Evolutionary conservation across 371 early-diverging fungal genomes (phyloP), one percentile per base, ranked within the genome.

Genomic region (Choanephora cucurbitarum): DNA sequence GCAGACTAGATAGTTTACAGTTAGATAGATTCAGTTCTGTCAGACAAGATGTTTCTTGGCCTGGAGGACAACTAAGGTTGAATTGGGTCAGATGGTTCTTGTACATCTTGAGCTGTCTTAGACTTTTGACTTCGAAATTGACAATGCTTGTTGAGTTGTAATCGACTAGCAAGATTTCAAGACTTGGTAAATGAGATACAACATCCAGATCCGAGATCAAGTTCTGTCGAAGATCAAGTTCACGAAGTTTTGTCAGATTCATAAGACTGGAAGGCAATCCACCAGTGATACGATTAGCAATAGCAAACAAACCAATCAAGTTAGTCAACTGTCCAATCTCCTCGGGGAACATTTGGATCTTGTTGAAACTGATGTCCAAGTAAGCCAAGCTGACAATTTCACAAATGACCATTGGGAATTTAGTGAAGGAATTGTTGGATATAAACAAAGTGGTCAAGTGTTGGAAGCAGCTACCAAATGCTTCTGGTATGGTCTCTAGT

Each of bases 361-460:
- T 83, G 70, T 94, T 94, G 59, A 91, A 91, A 32, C 88, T 89
- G 44, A 94, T 63, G 65, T 96, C 92, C 18, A 96, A 79, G 24
- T 84, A 79, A 11, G 69, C 72, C n/a, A 96, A 73, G 13, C 80
- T 67, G 11, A 58, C 41, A 14, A 93, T 79, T 13, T 79, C 55
- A 11, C 37, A 37, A 37, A 37, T 37, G 37, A 37, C 37, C 37
- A 37, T 37, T 2, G 37, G 37, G 48, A 95, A 85, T 22, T 61
- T 55, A 1, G 76, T 65, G 48, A 95, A 74, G 19, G 82, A 76
- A 69, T 95, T 95, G 70, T 91, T 93, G 33, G 92, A 88, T 15
- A 94, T 72, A 58, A 81, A 85, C 14, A 95, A 71, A 14, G 70
- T 72, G 8, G 85, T 80, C 41, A 96, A 73, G 19, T 75, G 62